These are phyloP conservation scores for Leishmania tarentolae DNA, from an alignment of 208 protist genomes.

Conservation along the genomic window DNA sequence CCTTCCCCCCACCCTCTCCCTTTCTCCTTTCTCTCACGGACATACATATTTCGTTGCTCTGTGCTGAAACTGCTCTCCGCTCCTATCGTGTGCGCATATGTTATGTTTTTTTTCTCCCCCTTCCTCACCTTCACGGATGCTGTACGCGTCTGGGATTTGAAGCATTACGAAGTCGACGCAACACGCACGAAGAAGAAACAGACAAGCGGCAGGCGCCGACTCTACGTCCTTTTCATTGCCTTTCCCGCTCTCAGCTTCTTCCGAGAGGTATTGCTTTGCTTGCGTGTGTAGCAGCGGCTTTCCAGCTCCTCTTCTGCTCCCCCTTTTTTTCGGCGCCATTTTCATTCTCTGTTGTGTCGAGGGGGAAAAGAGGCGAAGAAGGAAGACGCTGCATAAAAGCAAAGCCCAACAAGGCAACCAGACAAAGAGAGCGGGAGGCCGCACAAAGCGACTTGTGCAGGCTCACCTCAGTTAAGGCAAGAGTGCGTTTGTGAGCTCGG, in stretches of 20 bases:
- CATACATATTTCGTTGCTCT: not conserved
- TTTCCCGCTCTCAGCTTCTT: not conserved
- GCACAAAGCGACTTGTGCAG: not conserved
- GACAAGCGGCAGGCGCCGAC: not conserved
- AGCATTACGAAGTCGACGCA: not conserved
- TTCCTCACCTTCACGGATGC: not conserved
- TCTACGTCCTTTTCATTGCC: not conserved
- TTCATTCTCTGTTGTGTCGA: not conserved
- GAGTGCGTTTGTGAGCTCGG: not conserved
- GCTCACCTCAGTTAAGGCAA: not conserved
- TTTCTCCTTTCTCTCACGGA: not conserved
- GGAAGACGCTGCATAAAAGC: not conserved
- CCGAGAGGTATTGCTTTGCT: not conserved
- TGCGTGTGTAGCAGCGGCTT: no score
- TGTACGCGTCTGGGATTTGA: not conserved
- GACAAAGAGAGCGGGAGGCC: not conserved
- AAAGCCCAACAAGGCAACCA: not conserved
- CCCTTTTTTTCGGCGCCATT: not conserved
- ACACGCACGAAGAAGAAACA: not conserved
- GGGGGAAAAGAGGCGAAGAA: not conserved
- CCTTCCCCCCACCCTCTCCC: not conserved
- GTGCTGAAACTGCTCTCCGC: not conserved
- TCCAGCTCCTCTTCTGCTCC: no score
- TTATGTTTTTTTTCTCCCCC: not conserved
- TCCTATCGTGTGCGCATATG: not conserved